phyloP scores from a whole-genome alignment of 768 basidiomycete species.

The Rhizopogon vinicolor region DNA sequence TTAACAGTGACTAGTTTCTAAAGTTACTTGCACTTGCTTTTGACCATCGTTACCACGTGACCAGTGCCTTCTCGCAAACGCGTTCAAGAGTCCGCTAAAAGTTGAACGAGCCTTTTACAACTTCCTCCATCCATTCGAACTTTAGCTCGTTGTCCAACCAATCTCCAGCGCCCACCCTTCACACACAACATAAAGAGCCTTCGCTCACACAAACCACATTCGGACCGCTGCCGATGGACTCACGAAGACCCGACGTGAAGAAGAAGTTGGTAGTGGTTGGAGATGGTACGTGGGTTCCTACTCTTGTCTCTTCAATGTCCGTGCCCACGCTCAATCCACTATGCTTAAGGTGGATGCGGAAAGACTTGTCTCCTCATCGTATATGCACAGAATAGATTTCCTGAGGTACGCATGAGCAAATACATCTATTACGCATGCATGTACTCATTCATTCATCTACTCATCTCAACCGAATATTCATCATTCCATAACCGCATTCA shows the following conservation, averaged over 20 bases:
- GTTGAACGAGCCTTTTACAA: no score
- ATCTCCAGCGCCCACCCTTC: no score
- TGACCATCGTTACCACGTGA: not conserved
- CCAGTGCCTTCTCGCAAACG: not conserved
- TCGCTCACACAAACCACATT: not conserved
- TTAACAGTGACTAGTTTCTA: not conserved
- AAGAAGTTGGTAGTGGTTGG: constrained; percentile 87
- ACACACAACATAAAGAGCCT: no score
- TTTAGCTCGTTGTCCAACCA: no score
- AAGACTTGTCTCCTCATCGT: constrained; percentile 97
- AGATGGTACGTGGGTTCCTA: constrained; percentile 56
- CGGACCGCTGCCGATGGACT: constrained; percentile 16
- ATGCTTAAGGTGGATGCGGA: constrained; percentile 67
- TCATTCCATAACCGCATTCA: constrained; percentile 6
- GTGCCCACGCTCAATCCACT: constrained; percentile 20
- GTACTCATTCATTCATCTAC: constrained; percentile 4
- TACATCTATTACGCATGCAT: constrained; percentile 1
- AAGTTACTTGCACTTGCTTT: no score
- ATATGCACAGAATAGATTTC: constrained; percentile 94
- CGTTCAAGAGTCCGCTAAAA: not conserved
- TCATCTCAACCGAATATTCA: not conserved
- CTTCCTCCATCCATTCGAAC: no score
- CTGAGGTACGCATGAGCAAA: constrained; percentile 61
- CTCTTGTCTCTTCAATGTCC: constrained; percentile 16
- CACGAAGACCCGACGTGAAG: constrained; percentile 72